Evolutionary conservation across 1,139 yeast genomes (phyloP).

Genomic region (Debaryomycetaceae sp.): DNA sequence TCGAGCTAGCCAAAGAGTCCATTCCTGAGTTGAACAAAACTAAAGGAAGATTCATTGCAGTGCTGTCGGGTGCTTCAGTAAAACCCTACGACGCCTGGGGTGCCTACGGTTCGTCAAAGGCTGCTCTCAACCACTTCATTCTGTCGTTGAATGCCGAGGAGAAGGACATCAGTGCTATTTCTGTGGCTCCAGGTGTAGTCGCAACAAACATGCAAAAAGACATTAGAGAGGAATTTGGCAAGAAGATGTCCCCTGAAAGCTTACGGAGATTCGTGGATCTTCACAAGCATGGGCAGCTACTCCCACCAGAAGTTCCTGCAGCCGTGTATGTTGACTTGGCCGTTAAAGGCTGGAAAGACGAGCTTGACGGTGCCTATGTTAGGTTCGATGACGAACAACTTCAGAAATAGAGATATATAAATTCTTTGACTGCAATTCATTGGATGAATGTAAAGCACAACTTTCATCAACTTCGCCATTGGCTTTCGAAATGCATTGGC

Average conservation of each 20-base stretch:
- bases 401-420: too few relatives aligned
- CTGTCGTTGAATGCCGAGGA: conserved; percentile 67
- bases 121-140: conserved; percentile 78
- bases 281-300: conserved; percentile 50
- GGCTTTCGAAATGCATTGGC: too few relatives aligned
- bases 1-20: conserved; percentile 54
- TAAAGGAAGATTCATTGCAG: conserved; percentile 66
- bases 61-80: conserved; percentile 82
- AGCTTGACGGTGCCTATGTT: conserved; percentile 60
- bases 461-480: too few relatives aligned
- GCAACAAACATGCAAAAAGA: conserved; percentile 82
- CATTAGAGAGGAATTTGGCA: conserved; percentile 59
- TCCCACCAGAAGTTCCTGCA: conserved; percentile 71
- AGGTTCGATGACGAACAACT: conserved; percentile 50
- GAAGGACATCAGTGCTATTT: conserved; percentile 50
- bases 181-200: conserved; percentile 93
- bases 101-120: conserved; percentile 87
- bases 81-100: conserved; percentile 71
- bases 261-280: conserved; percentile 59
- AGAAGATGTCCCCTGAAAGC: conserved; percentile 54
- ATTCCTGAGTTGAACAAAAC: conserved; percentile 57
- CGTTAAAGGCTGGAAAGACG: conserved; percentile 48
- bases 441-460: too few relatives aligned
- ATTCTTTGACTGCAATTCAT: too few relatives aligned
- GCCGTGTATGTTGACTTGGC: conserved; percentile 64